Conservation (phyloP, 2,329 filamentous ascomycete genomes). For the Alternaria triticina region DNA sequence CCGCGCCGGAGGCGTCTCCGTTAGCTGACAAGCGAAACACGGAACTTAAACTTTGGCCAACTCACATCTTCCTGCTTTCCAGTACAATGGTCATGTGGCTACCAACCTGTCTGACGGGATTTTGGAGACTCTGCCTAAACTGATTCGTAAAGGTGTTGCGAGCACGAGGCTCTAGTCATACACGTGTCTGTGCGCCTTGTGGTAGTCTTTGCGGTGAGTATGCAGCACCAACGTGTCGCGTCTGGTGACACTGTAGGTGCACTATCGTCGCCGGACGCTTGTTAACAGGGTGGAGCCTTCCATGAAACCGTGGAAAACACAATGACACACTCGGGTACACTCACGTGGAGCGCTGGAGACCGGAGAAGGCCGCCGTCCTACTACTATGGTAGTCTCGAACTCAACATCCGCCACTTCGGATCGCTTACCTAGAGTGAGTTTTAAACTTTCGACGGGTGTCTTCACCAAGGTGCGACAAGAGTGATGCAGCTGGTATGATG, state of each 20-base stretch:
- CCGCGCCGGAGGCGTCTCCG: constrained; percentile 30
- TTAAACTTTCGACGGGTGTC: not conserved
- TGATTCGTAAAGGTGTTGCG: not conserved
- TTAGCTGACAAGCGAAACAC: constrained; percentile 11
- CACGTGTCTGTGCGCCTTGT: not conserved
- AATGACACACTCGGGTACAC: not conserved
- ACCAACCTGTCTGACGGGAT: constrained; percentile 4
- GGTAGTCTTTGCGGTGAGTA: not conserved
- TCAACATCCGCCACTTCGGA: not conserved
- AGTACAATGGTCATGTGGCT: constrained; percentile 18
- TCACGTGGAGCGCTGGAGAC: not conserved
- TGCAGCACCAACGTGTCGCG: not conserved
- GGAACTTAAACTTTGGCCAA: constrained; percentile 2
- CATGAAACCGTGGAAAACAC: not conserved
- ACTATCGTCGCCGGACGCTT: not conserved
- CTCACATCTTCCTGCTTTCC: constrained; percentile 10
- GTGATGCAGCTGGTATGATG: not conserved
- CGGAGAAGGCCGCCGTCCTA: not conserved
- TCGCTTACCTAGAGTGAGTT: not conserved
- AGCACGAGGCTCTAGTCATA: not conserved
- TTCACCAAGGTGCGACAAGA: not conserved
- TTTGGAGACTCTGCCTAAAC: not conserved
- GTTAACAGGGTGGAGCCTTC: not conserved
- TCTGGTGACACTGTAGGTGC: not conserved
- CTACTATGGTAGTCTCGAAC: not conserved